phyloP scores from a whole-genome alignment of 768 basidiomycete genomes.

The Podaxis sp. region DNA sequence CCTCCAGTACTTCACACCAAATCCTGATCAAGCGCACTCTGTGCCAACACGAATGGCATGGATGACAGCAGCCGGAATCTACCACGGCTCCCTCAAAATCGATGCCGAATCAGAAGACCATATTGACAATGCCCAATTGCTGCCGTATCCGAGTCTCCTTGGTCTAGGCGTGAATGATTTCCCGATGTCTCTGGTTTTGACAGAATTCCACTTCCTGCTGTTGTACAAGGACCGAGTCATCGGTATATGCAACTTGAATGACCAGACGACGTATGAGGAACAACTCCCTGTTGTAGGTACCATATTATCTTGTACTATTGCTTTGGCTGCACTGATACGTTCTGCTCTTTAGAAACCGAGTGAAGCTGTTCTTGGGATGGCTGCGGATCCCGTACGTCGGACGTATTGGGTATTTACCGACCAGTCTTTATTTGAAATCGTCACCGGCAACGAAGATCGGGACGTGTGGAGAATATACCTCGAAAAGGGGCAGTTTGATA shows the following conservation, averaged over 20 bases:
- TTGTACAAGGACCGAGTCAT: constrained; percentile 77
- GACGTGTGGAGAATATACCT: constrained; percentile 95
- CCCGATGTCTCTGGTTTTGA: constrained; percentile 78
- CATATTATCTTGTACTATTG: not conserved
- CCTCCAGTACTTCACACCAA: constrained; percentile 74
- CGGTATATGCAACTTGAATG: constrained; percentile 78
- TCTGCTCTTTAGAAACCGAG: constrained; percentile 57
- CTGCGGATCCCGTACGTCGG: constrained; percentile 80
- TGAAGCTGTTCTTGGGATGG: constrained; percentile 71
- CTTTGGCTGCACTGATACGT: not conserved
- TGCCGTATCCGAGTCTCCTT: constrained; percentile 65
- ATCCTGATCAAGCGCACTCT: constrained; percentile 66
- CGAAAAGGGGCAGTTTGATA: constrained; percentile 72
- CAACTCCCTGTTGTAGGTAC: constrained; percentile 68
- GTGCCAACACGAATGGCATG: constrained; percentile 80
- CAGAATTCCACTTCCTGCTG: constrained; percentile 90
- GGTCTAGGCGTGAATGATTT: constrained; percentile 34
- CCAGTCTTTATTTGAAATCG: constrained; percentile 84
- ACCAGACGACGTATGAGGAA: constrained; percentile 83
- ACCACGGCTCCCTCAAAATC: constrained; percentile 77
- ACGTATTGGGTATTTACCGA: constrained; percentile 96
- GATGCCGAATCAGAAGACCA: constrained; percentile 67
- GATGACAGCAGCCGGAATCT: constrained; percentile 90
- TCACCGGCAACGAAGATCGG: constrained; percentile 83
- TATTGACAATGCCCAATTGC: constrained; percentile 73